These are phyloP conservation scores for Amanita muscaria DNA, from an alignment of 768 basidiomycete species.

Conservation along the genomic window DNA sequence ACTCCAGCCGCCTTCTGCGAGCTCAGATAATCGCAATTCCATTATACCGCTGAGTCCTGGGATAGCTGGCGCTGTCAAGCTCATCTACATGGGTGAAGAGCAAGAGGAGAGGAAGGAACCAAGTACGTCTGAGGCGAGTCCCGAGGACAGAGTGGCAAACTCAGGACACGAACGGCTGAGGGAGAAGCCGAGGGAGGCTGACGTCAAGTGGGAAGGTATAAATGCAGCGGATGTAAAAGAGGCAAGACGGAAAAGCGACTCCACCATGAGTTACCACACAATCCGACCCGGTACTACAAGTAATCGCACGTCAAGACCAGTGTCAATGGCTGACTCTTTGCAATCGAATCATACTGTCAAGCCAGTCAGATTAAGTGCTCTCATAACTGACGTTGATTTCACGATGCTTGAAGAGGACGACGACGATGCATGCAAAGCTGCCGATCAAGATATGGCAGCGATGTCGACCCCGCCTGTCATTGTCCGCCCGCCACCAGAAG, in stretches of 20 bases:
- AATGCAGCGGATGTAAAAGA: conserved; percentile 43
- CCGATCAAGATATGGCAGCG: conserved; percentile 6
- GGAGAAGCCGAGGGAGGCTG: conserved; percentile 14
- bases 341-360: conserved; percentile 69
- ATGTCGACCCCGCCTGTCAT: conserved; percentile 2
- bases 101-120: conserved; percentile 8
- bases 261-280: conserved; percentile 71
- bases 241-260: conserved; percentile 73
- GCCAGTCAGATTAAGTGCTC: conserved; percentile 54
- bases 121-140: conserved; percentile 13
- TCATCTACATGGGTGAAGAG: conserved; percentile 29
- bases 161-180: conserved; percentile 15
- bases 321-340: conserved; percentile 70
- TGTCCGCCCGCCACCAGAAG: conserved; percentile 10
- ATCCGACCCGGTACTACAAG: conserved; percentile 47
- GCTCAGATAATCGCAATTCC: conserved; percentile 34
- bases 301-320: conserved; percentile 53
- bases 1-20: background rate
- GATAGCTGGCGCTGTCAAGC: conserved; percentile 50
- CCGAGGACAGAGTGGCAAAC: conserved; percentile 15
- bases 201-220: conserved; percentile 10
- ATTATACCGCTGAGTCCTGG: conserved; percentile 49
- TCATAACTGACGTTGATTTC: conserved; percentile 61
- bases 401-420: conserved; percentile 56
- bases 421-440: conserved; percentile 22